These are phyloP conservation scores for Globisporangium barbulae DNA, from an alignment of 352 stramenopile species.

Conservation along the genomic window DNA sequence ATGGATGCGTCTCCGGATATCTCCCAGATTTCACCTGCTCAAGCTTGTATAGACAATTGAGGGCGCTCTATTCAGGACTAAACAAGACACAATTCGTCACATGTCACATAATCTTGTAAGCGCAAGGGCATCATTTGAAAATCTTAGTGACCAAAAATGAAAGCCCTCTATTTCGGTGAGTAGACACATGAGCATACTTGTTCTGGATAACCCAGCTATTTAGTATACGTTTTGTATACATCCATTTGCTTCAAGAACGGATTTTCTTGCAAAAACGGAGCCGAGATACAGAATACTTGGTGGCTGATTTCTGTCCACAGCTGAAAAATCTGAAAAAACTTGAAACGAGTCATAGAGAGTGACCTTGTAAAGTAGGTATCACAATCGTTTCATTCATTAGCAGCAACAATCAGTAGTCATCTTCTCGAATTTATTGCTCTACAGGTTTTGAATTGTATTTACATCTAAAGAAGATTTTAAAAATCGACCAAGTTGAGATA, in stretches of 20 bases:
- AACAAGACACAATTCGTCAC: background rate
- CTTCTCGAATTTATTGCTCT: too few species aligned
- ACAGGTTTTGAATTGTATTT: background rate
- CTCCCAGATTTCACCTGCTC: background rate
- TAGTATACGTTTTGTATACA: background rate
- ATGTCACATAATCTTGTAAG: too few species aligned
- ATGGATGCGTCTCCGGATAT: background rate
- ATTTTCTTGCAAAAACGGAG: too few species aligned
- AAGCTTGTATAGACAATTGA: background rate
- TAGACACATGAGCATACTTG: too few species aligned
- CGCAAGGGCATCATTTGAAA: too few species aligned
- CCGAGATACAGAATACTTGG: background rate
- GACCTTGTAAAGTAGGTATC: background rate
- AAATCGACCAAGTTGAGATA: background rate
- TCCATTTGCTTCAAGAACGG: too few species aligned
- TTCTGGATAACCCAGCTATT: background rate
- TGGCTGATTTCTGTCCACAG: slow-evolving; percentile 9
- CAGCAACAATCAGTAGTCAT: too few species aligned
- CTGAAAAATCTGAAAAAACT: slow-evolving; percentile 14
- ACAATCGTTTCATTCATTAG: too few species aligned
- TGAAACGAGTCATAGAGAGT: background rate
- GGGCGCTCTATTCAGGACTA: background rate
- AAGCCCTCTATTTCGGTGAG: too few species aligned
- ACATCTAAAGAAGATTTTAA: background rate
- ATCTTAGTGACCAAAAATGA: too few species aligned